phyloP scores from a whole-genome alignment of 2,329 filamentous ascomycete species.

The Penicillium sp. region DNA sequence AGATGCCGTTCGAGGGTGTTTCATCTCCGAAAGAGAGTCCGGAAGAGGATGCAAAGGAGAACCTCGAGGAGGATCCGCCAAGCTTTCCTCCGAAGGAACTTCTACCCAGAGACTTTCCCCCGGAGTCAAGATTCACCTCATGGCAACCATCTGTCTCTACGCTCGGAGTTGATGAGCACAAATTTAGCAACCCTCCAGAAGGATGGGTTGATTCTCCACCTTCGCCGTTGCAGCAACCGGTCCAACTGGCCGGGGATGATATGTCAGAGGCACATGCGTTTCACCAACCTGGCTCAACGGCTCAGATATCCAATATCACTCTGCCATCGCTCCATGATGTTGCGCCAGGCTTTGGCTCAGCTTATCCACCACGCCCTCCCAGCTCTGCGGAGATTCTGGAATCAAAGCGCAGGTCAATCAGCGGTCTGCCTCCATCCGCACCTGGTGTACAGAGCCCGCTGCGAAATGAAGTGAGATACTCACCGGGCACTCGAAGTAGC shows the following conservation, averaged over 20 bases:
- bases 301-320: slow-evolving; percentile 3
- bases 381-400: slow-evolving; percentile 25
- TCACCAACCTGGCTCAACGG: slow-evolving; percentile 12
- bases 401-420: slow-evolving; percentile 28
- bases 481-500: slow-evolving; percentile 29
- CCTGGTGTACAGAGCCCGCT: slow-evolving; percentile 29
- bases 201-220: slow-evolving; percentile 19
- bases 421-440: slow-evolving; percentile 22
- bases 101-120: slow-evolving; percentile 15
- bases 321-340: slow-evolving; percentile 8
- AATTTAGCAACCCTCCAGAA: slow-evolving; percentile 1
- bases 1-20: neutral
- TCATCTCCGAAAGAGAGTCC: slow-evolving; percentile 9
- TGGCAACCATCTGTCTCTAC: slow-evolving; percentile 34
- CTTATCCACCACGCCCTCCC: slow-evolving; percentile 2
- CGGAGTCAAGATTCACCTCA: slow-evolving; percentile 10
- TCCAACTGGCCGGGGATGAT: slow-evolving; percentile 1
- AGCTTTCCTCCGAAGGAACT: neutral
- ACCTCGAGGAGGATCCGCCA: neutral
- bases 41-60: too few relatives aligned
- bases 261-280: slow-evolving; percentile 6
- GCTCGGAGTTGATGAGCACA: slow-evolving; percentile 27
- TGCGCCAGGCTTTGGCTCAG: slow-evolving; percentile 3
- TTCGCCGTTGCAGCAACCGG: slow-evolving; percentile 23
- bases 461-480: slow-evolving; percentile 32